Evolutionary conservation across 2,329 filamentous ascomycete species (phyloP).

Genomic region (Epicoccum nigrum): DNA sequence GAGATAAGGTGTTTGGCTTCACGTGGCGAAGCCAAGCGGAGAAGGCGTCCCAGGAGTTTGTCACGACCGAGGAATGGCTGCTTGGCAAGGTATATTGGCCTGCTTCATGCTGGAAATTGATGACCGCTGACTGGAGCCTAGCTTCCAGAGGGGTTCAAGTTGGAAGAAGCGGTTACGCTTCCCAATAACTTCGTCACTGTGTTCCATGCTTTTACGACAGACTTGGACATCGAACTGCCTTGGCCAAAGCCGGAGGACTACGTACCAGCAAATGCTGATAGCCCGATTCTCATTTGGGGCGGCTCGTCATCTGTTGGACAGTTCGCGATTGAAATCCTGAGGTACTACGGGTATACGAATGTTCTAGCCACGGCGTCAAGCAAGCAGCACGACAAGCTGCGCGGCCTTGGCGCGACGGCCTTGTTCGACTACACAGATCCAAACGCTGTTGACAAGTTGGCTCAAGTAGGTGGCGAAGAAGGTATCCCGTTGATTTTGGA

Average conservation of each 20-base stretch:
- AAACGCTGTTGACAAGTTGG: slow-evolving; percentile 40
- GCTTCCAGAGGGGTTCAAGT: slow-evolving; percentile 51
- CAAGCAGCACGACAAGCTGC: slow-evolving; percentile 49
- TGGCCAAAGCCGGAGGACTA: slow-evolving; percentile 61
- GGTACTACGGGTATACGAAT: slow-evolving; percentile 49
- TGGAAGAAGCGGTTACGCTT: slow-evolving; percentile 59
- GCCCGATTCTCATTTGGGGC: slow-evolving; percentile 52
- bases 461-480: slow-evolving; percentile 12
- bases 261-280: slow-evolving; percentile 38
- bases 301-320: slow-evolving; percentile 53
- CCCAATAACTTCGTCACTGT: slow-evolving; percentile 64
- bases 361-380: slow-evolving; percentile 48
- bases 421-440: slow-evolving; percentile 51
- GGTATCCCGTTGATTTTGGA: slow-evolving; percentile 41
- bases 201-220: slow-evolving; percentile 60
- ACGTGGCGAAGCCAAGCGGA: slow-evolving; percentile 55
- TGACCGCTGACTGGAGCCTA: slow-evolving; percentile 21
- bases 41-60: slow-evolving; percentile 63
- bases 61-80: slow-evolving; percentile 59
- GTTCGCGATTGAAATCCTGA: slow-evolving; percentile 52
- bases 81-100: slow-evolving; percentile 31
- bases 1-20: slow-evolving; percentile 64
- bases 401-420: slow-evolving; percentile 45
- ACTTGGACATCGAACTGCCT: slow-evolving; percentile 61
- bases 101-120: neutral